Conservation (phyloP, 345 rosid genomes). For the Linum usitatissimum region DNA sequence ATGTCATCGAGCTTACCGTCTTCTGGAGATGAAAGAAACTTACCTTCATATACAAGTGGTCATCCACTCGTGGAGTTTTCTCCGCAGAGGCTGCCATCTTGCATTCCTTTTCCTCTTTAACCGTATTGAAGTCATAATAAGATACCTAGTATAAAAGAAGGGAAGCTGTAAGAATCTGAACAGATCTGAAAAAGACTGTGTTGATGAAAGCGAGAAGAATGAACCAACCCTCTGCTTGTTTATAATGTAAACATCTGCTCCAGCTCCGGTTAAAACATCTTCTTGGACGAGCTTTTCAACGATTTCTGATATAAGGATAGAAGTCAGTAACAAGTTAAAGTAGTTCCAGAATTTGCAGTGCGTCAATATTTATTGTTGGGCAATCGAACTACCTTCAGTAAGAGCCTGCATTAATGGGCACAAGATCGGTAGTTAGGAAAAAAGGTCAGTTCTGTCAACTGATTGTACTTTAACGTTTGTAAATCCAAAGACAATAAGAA, state of each 20-base stretch:
- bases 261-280: slow-evolving; percentile 47
- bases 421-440: neutral
- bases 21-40: slow-evolving; percentile 5
- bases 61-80: slow-evolving; percentile 39
- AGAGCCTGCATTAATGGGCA: slow-evolving; percentile 43
- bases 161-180: slow-evolving; percentile 8
- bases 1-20: no score
- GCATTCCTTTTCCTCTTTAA: slow-evolving; percentile 66
- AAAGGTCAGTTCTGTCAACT: no score
- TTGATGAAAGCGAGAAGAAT: neutral
- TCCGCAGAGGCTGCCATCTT: slow-evolving; percentile 22
- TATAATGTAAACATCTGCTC: slow-evolving; percentile 48
- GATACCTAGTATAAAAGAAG: slow-evolving; percentile 24
- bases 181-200: neutral
- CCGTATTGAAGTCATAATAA: slow-evolving; percentile 42
- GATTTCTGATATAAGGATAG: slow-evolving; percentile 46
- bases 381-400: slow-evolving; percentile 52
- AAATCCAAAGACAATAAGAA: neutral
- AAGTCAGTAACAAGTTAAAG: slow-evolving; percentile 1
- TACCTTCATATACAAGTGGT: slow-evolving; percentile 73
- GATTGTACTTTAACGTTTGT: no score
- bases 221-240: slow-evolving; percentile 45
- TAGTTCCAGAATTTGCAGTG: slow-evolving; percentile 4
- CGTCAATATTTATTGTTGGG: slow-evolving; percentile 10
- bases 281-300: slow-evolving; percentile 67